Evolutionary conservation across 2,329 filamentous ascomycete species (phyloP).

Genomic region (Waltergamsia citrina): DNA sequence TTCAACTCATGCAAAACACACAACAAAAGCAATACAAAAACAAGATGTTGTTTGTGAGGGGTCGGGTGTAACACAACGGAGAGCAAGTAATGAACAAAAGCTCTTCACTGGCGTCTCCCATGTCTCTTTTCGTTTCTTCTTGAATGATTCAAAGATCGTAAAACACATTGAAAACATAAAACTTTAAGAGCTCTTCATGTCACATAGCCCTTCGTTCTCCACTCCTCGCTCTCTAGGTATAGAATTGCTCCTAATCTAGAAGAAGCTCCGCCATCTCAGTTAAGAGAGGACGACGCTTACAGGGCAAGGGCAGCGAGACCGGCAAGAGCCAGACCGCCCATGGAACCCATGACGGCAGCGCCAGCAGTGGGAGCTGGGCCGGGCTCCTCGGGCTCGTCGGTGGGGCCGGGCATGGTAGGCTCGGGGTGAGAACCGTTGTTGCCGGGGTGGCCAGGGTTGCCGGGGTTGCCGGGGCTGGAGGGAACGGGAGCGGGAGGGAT

Average conservation of each 20-base stretch:
- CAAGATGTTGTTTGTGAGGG: too few species aligned
- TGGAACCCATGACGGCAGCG: constrained; percentile 18
- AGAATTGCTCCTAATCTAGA: neutral
- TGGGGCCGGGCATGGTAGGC: constrained; percentile 9
- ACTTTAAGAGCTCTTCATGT: too few species aligned
- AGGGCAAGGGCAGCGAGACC: constrained; percentile 23
- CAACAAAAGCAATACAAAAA: too few species aligned
- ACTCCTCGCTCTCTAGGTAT: too few species aligned
- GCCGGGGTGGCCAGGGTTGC: neutral
- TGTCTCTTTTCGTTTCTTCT: too few species aligned
- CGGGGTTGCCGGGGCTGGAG: neutral
- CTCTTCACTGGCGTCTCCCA: too few species aligned
- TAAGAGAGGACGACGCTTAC: constrained; percentile 14
- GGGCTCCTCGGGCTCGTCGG: constrained; percentile 2
- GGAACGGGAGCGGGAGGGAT: constrained; percentile 5
- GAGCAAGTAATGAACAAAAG: too few species aligned
- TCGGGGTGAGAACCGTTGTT: neutral
- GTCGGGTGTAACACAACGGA: too few species aligned
- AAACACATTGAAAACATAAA: too few species aligned
- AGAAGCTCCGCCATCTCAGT: neutral
- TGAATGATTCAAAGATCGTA: too few species aligned
- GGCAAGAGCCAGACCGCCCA: constrained; percentile 21
- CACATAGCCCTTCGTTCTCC: too few species aligned
- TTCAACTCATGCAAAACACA: too few species aligned
- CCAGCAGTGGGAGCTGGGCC: constrained; percentile 14